Evolutionary conservation across 1,284 basidiomycete species (phyloP), one percentile per base, ranked within the genome.

Genomic region (Coriolopsis trogii): DNA sequence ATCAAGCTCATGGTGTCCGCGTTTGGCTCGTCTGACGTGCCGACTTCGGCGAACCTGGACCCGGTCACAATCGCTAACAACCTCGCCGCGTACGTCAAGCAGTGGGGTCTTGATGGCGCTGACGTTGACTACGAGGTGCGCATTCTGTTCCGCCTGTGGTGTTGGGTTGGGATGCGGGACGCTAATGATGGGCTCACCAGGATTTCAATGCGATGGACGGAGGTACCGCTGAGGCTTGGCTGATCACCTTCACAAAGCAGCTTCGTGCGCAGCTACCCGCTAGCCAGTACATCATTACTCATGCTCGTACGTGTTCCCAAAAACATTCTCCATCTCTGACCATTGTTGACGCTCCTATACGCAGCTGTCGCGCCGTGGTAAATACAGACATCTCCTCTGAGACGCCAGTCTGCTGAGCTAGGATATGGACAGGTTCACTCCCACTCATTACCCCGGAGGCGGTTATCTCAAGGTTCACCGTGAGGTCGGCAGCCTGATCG

Each of bases 381-480:
- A 10, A 24, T n/a, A n/a, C n/a, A n/a, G n/a, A 40, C n/a, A 46
- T 48, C 20, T 18, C 16, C 46, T 18, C 20, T 34, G 13, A 6
- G 2, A 8, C 8, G n/a, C n/a, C n/a, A 4, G 21, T 28, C 3
- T 9, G 6, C 39, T 50, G 23, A 18, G 8, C 9, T 3, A 37
- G 31, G 24, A 28, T 18, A 18, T 18, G 31, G 50, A 49, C 25
- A 78, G 79, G 79, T 84, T 83, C 67, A 71, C 77, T 23, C 76
- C 79, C 2, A 70, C 56, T n/a, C 68, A 55, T 36, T 83, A 74
- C 71, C 71, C 73, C 20, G 80, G 79, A 23, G 85, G 85, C 47
- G 85, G 80, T 15, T 87, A 87, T 64, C 71, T 86, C 28, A 76
- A 70, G 43, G 78, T 84, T n/a, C 67, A 87, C 67, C 57, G 67